Conservation (phyloP, 2,329 filamentous ascomycete genomes). For the Basipetospora sp. region DNA sequence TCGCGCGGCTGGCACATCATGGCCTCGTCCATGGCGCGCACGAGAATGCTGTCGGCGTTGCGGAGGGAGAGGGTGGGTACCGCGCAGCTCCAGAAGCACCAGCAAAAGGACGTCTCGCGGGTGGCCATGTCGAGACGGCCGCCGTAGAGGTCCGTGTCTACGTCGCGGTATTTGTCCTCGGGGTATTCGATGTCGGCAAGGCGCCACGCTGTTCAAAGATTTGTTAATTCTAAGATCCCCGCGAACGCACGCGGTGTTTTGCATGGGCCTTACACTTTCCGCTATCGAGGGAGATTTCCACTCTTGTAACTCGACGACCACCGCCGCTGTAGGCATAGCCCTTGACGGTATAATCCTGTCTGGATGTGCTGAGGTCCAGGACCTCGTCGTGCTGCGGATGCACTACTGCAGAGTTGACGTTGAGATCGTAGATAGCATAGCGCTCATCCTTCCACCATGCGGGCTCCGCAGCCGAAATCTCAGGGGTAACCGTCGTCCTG, state of each 20-base stretch:
- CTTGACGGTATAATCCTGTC: constrained; percentile 30
- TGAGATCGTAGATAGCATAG: constrained; percentile 86
- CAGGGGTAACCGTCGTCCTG: constrained; percentile 12
- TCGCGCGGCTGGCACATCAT: constrained; percentile 78
- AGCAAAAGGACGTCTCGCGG: constrained; percentile 73
- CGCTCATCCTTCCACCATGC: constrained; percentile 78
- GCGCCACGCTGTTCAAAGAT: constrained; percentile 41
- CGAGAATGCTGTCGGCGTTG: constrained; percentile 56
- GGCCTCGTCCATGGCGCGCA: constrained; percentile 78
- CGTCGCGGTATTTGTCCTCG: constrained; percentile 65
- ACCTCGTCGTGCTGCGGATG: constrained; percentile 67
- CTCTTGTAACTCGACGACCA: constrained; percentile 65
- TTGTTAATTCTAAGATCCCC: no score
- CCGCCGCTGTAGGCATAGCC: constrained; percentile 86
- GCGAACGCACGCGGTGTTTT: no score
- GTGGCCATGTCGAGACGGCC: constrained; percentile 67
- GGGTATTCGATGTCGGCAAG: constrained; percentile 67
- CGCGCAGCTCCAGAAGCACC: constrained; percentile 78
- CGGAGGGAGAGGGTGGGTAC: constrained; percentile 48
- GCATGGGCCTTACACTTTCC: constrained; percentile 5
- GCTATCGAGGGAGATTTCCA: constrained; percentile 7
- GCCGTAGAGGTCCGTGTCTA: constrained; percentile 50
- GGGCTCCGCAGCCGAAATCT: constrained; percentile 31
- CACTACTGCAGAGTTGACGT: constrained; percentile 68
- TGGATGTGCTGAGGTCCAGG: constrained; percentile 18